Percentiles rank a stretch among this genome's conserved stretches.
phyloP scores from a whole-genome alignment of 2,329 filamentous ascomycete genomes.

The Aureobasidium sp. region DNA sequence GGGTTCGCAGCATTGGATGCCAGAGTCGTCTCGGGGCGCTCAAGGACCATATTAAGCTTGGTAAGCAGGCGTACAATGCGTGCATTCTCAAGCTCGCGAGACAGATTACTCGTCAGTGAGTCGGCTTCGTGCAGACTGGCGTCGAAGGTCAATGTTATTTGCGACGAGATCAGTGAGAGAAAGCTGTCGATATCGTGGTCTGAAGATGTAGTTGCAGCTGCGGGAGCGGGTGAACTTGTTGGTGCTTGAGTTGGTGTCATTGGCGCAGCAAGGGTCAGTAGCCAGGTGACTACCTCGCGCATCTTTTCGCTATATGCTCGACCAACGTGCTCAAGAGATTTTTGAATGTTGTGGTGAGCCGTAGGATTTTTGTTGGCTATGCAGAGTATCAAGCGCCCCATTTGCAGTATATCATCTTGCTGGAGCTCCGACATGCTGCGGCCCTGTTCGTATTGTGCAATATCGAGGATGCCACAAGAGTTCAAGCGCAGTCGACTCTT shows the following conservation, averaged over 20 bases:
- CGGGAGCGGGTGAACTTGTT: constrained; percentile 67
- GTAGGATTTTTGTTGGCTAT: constrained; percentile 55
- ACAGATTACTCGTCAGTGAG: constrained; percentile 61
- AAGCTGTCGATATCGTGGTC: constrained; percentile 73
- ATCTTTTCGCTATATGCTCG: constrained; percentile 71
- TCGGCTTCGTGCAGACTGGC: constrained; percentile 73
- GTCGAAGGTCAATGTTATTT: constrained; percentile 68
- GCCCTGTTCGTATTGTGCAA: constrained; percentile 70
- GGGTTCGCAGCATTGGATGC: constrained; percentile 46
- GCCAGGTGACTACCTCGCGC: constrained; percentile 71
- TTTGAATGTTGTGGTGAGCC: constrained; percentile 51
- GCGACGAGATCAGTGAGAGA: constrained; percentile 66
- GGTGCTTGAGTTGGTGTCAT: constrained; percentile 47
- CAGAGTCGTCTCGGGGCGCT: constrained; percentile 59
- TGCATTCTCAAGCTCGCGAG: constrained; percentile 81
- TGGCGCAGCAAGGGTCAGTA: constrained; percentile 51
- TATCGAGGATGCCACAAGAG: constrained; percentile 82
- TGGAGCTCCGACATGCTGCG: constrained; percentile 68
- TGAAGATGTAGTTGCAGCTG: constrained; percentile 21
- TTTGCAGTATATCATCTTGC: constrained; percentile 75
- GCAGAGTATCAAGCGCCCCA: constrained; percentile 77
- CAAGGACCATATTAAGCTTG: constrained; percentile 83
- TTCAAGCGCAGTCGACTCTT: constrained; percentile 85
- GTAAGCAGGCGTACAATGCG: constrained; percentile 69
- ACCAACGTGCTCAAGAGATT: constrained; percentile 66